A percentile compares a stretch with the other conserved stretches of the same genome.
Conservation (phyloP, 768 basidiomycete genomes). For the Tylopilus felleus region DNA sequence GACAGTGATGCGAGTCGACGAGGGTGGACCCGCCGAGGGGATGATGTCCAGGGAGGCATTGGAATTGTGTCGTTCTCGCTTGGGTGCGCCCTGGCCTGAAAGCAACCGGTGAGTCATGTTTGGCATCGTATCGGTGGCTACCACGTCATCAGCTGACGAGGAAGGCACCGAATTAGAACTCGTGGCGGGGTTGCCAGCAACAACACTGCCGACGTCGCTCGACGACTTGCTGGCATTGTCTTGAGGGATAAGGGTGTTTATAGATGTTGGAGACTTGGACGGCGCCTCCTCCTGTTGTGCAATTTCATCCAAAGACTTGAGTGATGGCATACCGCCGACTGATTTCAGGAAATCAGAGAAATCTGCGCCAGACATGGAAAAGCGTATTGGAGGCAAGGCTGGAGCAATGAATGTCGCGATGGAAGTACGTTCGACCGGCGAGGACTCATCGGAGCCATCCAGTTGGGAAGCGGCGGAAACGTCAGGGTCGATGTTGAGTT, state of each 20-base stretch:
- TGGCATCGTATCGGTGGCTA: slow-evolving; percentile 15
- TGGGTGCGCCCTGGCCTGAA: slow-evolving; percentile 3
- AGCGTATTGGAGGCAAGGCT: slow-evolving; percentile 85
- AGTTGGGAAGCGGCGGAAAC: slow-evolving; percentile 23
- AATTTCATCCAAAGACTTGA: slow-evolving; percentile 47
- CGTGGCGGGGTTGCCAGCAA: neutral
- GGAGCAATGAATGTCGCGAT: slow-evolving; percentile 81
- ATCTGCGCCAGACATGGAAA: slow-evolving; percentile 80
- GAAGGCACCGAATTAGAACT: neutral
- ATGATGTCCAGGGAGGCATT: slow-evolving; percentile 20
- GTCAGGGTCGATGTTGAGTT: slow-evolving; percentile 22
- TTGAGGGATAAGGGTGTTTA: slow-evolving; percentile 13
- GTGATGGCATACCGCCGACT: slow-evolving; percentile 48
- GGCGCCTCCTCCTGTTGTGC: slow-evolving; percentile 40
- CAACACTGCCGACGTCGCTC: neutral
- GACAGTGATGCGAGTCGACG: slow-evolving; percentile 40
- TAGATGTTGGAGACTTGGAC: slow-evolving; percentile 20
- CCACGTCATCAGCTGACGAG: neutral
- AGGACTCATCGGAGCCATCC: slow-evolving; percentile 53
- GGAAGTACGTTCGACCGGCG: slow-evolving; percentile 63
- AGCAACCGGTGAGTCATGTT: slow-evolving; percentile 10
- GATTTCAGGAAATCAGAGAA: slow-evolving; percentile 72
- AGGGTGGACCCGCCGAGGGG: neutral
- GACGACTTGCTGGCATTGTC: neutral
- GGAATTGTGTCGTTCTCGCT: slow-evolving; percentile 27